Base-by-base conservation (phyloP, 306 rosid species). In the Phaseolus lunatus region DNA sequence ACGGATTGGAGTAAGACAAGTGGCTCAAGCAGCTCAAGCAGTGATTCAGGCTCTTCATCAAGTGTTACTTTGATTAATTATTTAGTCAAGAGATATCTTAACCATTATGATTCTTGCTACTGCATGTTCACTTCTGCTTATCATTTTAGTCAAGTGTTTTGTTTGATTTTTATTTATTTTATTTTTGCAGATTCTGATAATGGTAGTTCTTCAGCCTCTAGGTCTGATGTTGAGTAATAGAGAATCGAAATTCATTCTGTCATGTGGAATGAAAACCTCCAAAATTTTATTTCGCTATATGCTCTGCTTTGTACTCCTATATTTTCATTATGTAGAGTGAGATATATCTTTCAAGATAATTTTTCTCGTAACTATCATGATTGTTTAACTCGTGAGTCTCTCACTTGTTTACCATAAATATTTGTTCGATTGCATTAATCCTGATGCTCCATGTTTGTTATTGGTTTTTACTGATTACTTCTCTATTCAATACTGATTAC, bases 11-110 rank as follows among this genome's bases (percentile, higher is more conserved):
- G 96, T 87, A 90, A 93, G 81, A 88, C 97, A 53, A 90, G 99
- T 86, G 92, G 99, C 81, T 91, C 99, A 67, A 88, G 99, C 91
- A 89, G 97, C 84, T 95, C 99, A 39, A 95, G 97, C 85, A 96
- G 99, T 70, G 98, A 87, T 86, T 95, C 99, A 58, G 97, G 97
- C 53, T 92, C 99, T 62, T 90, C 97, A 59, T 95, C 99, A 47
- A 92, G 96, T 82, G 99, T 97, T 96, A 96, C 77, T 68, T 75
- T 41, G 22, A 72, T 72, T 66, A 35, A 22, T 35, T 14, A 44
- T 43, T 75, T 66, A 20, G 33, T 66, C 62, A 31, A 18, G 33
- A 24, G 11, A 62, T 74, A 18, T 79, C 39, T 20, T 49, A 9
- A 24, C 39, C 47, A 52, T 48, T 62, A 33, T 41, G 4, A 31